A percentile compares a stretch with the other conserved stretches of the same genome.
Conservation (phyloP, 768 basidiomycete genomes). For the Pilatotrama ljubarskyi region DNA sequence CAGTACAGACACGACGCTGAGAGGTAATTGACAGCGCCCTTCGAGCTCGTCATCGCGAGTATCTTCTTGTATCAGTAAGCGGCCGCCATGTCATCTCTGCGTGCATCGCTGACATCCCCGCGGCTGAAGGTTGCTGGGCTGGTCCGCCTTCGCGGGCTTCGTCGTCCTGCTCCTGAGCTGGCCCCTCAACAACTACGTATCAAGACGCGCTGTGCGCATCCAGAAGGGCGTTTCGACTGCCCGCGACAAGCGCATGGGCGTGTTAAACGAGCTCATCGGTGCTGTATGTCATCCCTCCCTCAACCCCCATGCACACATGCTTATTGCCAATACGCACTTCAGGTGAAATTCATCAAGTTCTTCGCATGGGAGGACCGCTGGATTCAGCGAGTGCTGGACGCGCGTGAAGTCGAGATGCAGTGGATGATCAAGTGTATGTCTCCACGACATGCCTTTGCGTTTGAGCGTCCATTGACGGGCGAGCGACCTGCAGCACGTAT, state of each 20-base stretch:
- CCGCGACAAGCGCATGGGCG: slow-evolving; percentile 74
- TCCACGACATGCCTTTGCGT: not conserved
- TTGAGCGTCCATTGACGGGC: not conserved
- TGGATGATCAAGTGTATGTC: slow-evolving; percentile 71
- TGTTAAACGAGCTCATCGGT: slow-evolving; percentile 75
- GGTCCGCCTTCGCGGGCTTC: slow-evolving; percentile 77
- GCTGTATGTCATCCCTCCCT: slow-evolving; percentile 42
- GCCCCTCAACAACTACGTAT: slow-evolving; percentile 70
- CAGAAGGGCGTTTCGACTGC: slow-evolving; percentile 61
- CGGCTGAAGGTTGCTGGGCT: slow-evolving; percentile 53
- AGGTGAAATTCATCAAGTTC: slow-evolving; percentile 81
- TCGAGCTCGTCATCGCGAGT: slow-evolving; percentile 74
- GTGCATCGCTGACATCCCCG: not conserved
- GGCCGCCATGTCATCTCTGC: not conserved
- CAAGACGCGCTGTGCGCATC: slow-evolving; percentile 58
- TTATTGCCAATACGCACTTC: not conserved
- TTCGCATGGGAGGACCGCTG: slow-evolving; percentile 81
- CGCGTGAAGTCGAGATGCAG: slow-evolving; percentile 67
- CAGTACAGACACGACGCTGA: too few species aligned
- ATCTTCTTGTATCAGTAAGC: slow-evolving; percentile 74
- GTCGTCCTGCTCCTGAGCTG: slow-evolving; percentile 62
- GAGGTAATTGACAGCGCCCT: slow-evolving; percentile 49
- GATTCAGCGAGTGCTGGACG: slow-evolving; percentile 64
- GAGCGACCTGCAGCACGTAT: slow-evolving; percentile 49
- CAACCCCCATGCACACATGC: not conserved